Base-by-base conservation (phyloP, 1,284 basidiomycete genomes). In the Sparassis latifolia region DNA sequence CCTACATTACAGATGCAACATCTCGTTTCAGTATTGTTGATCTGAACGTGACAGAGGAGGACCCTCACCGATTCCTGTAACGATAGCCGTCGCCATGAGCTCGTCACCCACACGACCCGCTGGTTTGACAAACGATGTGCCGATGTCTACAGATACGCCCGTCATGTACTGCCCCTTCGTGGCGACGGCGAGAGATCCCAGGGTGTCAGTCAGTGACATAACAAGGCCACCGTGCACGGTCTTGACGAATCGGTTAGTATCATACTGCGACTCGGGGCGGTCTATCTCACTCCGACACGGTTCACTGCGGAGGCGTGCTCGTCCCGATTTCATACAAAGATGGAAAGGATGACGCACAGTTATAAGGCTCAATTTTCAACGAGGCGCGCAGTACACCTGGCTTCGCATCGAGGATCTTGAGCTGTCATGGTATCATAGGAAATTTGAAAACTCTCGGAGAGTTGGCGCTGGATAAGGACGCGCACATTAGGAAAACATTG, bases 141-240 rank as follows among this genome's bases (percentile, higher is more conserved):
- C 84, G 59, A 96, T 85, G 63, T 95, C 92, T 1, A 90, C 92
- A 2, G 87, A 91, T 5, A 95, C 90, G 12, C 92, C 87, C 0
- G 92, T 94, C 82, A 91, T 88, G 65, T 73, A 86, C 29, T 92
- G 79, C 3, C 92, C 92, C 56, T 85, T 84, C 10, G 85, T 82
- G 0, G 89, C 87, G 28, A 95, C 78, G 5, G 89, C 89, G 9
- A 95, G 76, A 1, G 86, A 90, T 4, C 92, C 92, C 43, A 91
- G 70, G 5, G 90, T 92, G 65, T 95, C 92, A 6, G 90, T 90
- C 20, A 96, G 69, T 2, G 89, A 90, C 61, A 89, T 69, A 58
- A 94, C 84, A 39, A 94, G 74, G 5, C 92, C 92, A 9, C 92
- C 92, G 60, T 95, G 92, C 6, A 89, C 82, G 59, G 77, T 77